phyloP scores from a whole-genome alignment of 2,329 filamentous ascomycete genomes.

The Fusarium miscanthi region DNA sequence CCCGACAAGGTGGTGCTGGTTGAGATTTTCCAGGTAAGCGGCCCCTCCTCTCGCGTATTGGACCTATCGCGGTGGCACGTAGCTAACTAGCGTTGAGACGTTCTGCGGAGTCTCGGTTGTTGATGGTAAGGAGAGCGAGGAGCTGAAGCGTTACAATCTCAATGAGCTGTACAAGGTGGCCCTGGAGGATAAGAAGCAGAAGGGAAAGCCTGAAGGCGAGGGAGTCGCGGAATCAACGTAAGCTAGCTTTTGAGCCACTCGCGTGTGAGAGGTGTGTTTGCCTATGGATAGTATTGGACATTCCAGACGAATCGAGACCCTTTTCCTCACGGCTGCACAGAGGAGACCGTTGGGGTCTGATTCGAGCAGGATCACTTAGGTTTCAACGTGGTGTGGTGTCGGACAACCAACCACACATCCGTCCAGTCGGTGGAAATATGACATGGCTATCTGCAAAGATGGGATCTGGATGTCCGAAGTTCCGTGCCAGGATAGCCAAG shows the following conservation, averaged over 20 bases:
- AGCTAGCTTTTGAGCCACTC: conserved; percentile 14
- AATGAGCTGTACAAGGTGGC: conserved; percentile 72
- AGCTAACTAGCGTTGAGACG: conserved; percentile 62
- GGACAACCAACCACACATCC: background rate
- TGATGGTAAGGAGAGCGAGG: conserved; percentile 74
- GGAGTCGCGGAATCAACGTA: conserved; percentile 34
- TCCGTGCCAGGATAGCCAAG: background rate
- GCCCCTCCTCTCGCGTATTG: conserved; percentile 28
- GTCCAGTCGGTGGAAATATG: background rate
- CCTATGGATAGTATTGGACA: conserved; percentile 8
- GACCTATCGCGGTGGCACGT: conserved; percentile 29
- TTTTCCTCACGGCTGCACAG: conserved; percentile 14
- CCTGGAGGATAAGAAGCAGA: conserved; percentile 31
- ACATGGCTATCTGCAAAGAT: background rate
- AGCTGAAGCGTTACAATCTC: conserved; percentile 81
- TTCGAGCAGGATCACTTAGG: background rate
- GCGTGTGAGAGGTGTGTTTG: conserved; percentile 13
- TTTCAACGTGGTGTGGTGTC: background rate
- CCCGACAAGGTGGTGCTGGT: conserved; percentile 84
- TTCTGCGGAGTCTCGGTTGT: conserved; percentile 85
- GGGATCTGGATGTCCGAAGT: background rate
- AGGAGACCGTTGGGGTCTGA: conserved; percentile 2
- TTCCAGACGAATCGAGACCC: conserved; percentile 11
- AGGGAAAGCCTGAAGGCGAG: conserved; percentile 30
- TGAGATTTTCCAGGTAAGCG: conserved; percentile 79